phyloP scores from a whole-genome alignment of 129 eudicot genomes.

The Tagetes erecta region DNA sequence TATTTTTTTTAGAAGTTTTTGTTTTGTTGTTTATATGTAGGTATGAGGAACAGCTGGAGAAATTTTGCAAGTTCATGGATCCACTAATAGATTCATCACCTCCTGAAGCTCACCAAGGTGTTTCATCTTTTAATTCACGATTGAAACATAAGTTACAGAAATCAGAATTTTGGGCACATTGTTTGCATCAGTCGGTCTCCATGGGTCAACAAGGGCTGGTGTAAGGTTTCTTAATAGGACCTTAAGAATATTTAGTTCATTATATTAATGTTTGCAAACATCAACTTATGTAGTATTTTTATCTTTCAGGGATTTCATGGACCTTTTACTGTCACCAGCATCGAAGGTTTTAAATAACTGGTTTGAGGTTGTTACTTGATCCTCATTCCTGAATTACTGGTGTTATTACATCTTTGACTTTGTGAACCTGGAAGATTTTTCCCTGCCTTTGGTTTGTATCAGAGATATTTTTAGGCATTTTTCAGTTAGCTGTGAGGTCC shows the following conservation, averaged over 20 bases:
- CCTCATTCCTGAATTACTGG: conserved; percentile 22
- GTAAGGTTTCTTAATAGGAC: conserved; percentile 50
- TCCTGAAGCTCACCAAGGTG: conserved; percentile 74
- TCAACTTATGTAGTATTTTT: conserved; percentile 27
- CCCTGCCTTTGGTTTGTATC: not conserved
- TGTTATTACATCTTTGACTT: conserved; percentile 20
- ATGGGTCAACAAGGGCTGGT: conserved; percentile 91
- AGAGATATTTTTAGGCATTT: not conserved
- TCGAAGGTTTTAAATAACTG: conserved; percentile 93
- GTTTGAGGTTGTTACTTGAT: conserved; percentile 81
- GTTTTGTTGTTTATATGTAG: conserved; percentile 22
- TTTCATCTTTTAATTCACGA: conserved; percentile 55
- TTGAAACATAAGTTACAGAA: conserved; percentile 68
- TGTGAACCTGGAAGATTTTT: not conserved
- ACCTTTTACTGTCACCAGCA: conserved; percentile 88
- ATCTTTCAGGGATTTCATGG: conserved; percentile 82
- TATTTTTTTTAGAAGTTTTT: not conserved
- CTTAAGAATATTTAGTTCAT: conserved; percentile 5
- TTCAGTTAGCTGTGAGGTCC: not conserved
- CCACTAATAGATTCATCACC: conserved; percentile 80
- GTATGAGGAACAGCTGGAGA: conserved; percentile 84
- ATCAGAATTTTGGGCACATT: conserved; percentile 85
- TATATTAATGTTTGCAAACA: too few relatives aligned
- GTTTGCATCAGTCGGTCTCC: conserved; percentile 71
- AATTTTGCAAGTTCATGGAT: conserved; percentile 91